These are phyloP conservation scores for Eleusine indica DNA, from an alignment of 176 grass and related monocot genomes.

Conservation along the genomic window DNA sequence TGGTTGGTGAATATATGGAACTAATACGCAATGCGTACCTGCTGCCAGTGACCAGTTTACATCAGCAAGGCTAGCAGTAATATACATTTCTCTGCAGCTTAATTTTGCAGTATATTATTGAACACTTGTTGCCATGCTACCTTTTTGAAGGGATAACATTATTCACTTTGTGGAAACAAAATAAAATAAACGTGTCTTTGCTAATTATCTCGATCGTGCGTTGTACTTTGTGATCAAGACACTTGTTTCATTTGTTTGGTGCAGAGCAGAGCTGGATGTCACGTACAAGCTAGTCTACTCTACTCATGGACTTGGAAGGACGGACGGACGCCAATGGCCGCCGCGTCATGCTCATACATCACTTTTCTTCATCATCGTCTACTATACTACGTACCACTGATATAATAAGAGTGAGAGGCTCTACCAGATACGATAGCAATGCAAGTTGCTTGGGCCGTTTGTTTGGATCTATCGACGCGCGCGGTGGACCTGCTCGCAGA, in stretches of 20 bases:
- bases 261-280: background rate
- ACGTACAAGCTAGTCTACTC: background rate
- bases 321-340: background rate
- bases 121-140: no score
- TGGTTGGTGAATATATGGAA: background rate
- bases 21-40: background rate
- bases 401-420: background rate
- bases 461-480: background rate
- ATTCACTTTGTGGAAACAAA: no score
- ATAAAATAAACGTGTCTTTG: no score
- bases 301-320: background rate
- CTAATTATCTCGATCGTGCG: background rate
- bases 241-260: background rate
- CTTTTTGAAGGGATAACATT: no score
- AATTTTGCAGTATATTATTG: no score
- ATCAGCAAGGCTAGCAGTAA: background rate
- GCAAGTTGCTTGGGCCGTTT: background rate
- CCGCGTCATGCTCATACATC: background rate
- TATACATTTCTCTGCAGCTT: background rate
- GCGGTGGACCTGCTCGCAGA: background rate
- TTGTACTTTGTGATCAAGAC: conserved; percentile 26
- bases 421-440: background rate
- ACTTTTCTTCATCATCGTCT: background rate
- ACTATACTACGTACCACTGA: background rate
- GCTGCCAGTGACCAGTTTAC: background rate